Conservation (phyloP, 2,329 filamentous ascomycete species). For the Rhynchosporium graminicola region DNA sequence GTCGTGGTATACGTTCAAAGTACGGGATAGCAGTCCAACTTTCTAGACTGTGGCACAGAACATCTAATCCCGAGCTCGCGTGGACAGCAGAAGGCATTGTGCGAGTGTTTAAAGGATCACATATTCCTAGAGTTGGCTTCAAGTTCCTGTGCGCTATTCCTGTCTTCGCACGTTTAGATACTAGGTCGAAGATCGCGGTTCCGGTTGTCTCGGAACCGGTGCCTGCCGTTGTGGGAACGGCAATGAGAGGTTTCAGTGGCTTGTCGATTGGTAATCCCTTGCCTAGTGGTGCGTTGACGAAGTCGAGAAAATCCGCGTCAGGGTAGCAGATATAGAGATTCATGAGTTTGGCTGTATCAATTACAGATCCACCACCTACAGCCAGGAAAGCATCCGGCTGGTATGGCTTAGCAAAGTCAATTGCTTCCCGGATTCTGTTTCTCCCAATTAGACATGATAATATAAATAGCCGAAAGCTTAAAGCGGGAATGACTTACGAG, state of each 20-base stretch:
- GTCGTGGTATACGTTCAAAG: conserved; percentile 79
- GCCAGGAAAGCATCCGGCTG: conserved; percentile 87
- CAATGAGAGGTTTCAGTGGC: conserved; percentile 73
- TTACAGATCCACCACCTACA: conserved; percentile 91
- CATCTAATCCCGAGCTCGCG: conserved; percentile 87
- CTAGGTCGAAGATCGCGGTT: conserved; percentile 96
- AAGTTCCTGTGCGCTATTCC: conserved; percentile 93
- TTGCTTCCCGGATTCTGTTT: conserved; percentile 81
- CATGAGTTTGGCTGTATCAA: conserved; percentile 98
- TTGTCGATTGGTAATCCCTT: conserved; percentile 75
- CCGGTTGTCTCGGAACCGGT: conserved; percentile 94
- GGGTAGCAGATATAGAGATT: conserved; percentile 92
- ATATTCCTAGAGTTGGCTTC: conserved; percentile 91
- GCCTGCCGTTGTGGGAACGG: conserved; percentile 82
- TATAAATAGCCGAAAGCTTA: neutral
- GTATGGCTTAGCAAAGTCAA: conserved; percentile 80
- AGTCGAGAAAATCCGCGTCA: conserved; percentile 92
- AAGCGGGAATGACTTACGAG: conserved; percentile 57
- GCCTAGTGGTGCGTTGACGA: conserved; percentile 93
- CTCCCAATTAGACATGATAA: neutral
- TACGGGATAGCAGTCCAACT: conserved; percentile 98
- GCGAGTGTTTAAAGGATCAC: conserved; percentile 81
- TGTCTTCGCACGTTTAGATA: conserved; percentile 87
- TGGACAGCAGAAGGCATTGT: conserved; percentile 97
- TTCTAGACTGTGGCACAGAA: conserved; percentile 92